A percentile compares a stretch with the other conserved stretches of the same genome.
Conservation (phyloP, 805 yeast genomes). For the Metschnikowia dekortorum region DNA sequence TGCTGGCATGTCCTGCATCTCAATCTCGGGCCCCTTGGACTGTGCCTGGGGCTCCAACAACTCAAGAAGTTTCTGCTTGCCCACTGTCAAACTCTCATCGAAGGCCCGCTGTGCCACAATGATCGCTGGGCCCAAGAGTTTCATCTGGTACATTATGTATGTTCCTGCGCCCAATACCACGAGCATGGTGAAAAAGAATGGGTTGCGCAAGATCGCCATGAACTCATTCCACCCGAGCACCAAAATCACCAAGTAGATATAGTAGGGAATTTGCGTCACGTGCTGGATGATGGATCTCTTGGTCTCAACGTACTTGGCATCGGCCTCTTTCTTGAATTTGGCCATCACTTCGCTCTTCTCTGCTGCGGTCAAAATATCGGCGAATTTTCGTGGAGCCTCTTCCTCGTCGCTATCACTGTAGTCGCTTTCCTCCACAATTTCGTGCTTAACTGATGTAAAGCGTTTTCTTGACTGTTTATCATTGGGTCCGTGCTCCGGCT, state of each 20-base stretch:
- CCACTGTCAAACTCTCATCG: constrained; percentile 53
- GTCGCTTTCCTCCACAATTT: constrained; percentile 29
- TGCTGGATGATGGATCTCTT: constrained; percentile 79
- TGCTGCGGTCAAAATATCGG: constrained; percentile 51
- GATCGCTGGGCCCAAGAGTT: constrained; percentile 72
- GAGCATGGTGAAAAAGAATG: constrained; percentile 66
- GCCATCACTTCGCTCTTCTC: constrained; percentile 55
- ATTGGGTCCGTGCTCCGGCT: constrained; percentile 52
- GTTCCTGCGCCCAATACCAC: constrained; percentile 55
- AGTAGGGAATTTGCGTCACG: constrained; percentile 76
- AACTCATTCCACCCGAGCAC: constrained; percentile 95
- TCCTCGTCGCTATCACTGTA: constrained; percentile 17
- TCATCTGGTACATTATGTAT: constrained; percentile 65
- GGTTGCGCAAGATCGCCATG: constrained; percentile 80
- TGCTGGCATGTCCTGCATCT: constrained; percentile 14
- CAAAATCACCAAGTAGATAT: constrained; percentile 66
- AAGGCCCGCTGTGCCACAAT: constrained; percentile 53
- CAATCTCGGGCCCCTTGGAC: constrained; percentile 13
- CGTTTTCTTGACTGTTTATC: constrained; percentile 20
- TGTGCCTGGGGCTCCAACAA: constrained; percentile 36
- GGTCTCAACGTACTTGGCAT: constrained; percentile 79
- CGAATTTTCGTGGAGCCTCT: constrained; percentile 37
- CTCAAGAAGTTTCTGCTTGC: constrained; percentile 57
- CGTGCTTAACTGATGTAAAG: constrained; percentile 29
- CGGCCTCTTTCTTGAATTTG: constrained; percentile 70